Percentiles rank a stretch among this genome's conserved stretches.
These are phyloP conservation scores for Leucosporidium scottii DNA, from an alignment of 768 basidiomycete genomes.

Conservation along the genomic window DNA sequence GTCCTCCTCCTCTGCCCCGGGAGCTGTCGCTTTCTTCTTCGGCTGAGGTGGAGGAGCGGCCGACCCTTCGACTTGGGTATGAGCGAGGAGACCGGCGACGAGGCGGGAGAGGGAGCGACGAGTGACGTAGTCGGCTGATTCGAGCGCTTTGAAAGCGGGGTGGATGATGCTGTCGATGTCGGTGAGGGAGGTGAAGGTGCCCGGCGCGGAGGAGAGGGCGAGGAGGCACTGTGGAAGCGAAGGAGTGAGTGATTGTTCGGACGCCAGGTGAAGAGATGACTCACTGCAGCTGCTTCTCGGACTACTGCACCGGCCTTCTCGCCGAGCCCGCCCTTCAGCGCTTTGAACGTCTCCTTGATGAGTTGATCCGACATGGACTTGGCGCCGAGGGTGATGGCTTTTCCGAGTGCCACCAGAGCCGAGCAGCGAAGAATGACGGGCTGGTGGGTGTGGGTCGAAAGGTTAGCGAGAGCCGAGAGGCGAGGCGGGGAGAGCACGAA, in stretches of 20 bases:
- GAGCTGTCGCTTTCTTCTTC: conserved; percentile 50
- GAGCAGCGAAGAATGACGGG: conserved; percentile 74
- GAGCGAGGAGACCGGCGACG: conserved; percentile 72
- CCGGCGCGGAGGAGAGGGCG: conserved; percentile 48
- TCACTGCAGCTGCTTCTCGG: conserved; percentile 70
- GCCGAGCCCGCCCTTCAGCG: conserved; percentile 61
- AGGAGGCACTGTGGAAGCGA: conserved; percentile 5
- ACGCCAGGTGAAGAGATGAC: conserved; percentile 1
- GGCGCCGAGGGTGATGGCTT: conserved; percentile 70
- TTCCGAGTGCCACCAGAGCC: conserved; percentile 67
- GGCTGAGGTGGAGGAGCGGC: conserved; percentile 46
- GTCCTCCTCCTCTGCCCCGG: conserved; percentile 43
- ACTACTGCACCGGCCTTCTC: conserved; percentile 84
- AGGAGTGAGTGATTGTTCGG: background rate
- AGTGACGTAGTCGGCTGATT: conserved; percentile 74
- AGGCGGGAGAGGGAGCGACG: conserved; percentile 72
- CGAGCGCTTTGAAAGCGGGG: conserved; percentile 64
- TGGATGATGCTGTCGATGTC: conserved; percentile 73
- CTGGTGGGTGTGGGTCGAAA: conserved; percentile 45
- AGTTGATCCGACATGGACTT: conserved; percentile 73
- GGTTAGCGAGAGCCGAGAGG: background rate
- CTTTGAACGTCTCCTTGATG: conserved; percentile 74
- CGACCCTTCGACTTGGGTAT: conserved; percentile 66
- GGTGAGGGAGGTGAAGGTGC: conserved; percentile 49
- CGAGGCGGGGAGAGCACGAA: conserved; percentile 43